Percentiles rank a stretch among this genome's conserved stretches.
phyloP scores from a whole-genome alignment of 805 yeast species.

The Saccharomyces paradoxus region DNA sequence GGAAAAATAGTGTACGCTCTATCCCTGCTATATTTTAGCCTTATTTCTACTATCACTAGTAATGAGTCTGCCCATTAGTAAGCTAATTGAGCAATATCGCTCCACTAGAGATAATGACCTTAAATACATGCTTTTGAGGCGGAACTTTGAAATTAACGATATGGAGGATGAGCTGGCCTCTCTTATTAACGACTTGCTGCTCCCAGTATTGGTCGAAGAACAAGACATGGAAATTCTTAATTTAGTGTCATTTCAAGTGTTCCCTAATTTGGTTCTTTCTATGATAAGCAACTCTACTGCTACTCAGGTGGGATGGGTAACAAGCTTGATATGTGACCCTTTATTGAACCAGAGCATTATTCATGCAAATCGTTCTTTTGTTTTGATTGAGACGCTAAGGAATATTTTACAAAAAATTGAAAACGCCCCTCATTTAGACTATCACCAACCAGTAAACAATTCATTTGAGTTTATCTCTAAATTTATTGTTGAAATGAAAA shows the following conservation, averaged over 20 bases:
- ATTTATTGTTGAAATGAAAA: neutral
- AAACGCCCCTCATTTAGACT: neutral
- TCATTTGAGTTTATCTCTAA: neutral
- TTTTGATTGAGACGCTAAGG: neutral
- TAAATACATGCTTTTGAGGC: conserved; percentile 63
- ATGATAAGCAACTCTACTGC: neutral
- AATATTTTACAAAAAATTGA: neutral
- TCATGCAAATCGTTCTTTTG: neutral
- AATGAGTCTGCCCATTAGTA: conserved; percentile 5
- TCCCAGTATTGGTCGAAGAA: conserved; percentile 32
- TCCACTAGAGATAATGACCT: conserved; percentile 21
- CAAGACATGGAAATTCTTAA: conserved; percentile 42
- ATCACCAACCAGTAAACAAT: neutral
- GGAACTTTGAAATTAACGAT: conserved; percentile 72
- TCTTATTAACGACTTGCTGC: conserved; percentile 42
- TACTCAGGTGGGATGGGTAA: neutral
- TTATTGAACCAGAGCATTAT: conserved; percentile 1
- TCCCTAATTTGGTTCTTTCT: conserved; percentile 31
- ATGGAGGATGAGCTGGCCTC: conserved; percentile 57
- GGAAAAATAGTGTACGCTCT: neutral
- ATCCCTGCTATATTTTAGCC: neutral
- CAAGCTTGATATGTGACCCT: neutral
- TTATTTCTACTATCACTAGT: neutral
- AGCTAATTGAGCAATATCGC: conserved; percentile 12
- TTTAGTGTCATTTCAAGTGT: conserved; percentile 39